Evolutionary conservation across 2,329 filamentous ascomycete genomes (phyloP).

Genomic region (Chalaropsis thielavioides): DNA sequence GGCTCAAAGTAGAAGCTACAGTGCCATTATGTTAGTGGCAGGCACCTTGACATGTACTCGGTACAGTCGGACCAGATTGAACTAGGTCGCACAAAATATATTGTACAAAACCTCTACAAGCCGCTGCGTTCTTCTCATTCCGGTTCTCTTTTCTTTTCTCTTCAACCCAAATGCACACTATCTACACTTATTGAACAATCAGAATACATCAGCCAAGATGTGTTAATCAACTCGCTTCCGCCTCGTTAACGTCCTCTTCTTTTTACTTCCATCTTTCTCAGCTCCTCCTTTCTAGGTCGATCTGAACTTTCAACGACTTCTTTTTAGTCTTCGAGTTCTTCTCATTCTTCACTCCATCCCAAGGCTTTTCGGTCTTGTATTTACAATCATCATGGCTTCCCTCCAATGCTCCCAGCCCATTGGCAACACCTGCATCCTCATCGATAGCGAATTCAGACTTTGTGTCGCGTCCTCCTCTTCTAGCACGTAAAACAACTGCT

Average conservation of each 20-base stretch:
- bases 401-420: slow-evolving; percentile 49
- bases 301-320: slow-evolving; percentile 50
- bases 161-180: slow-evolving; percentile 1
- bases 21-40: not conserved
- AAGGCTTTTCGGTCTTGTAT: slow-evolving; percentile 66
- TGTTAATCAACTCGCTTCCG: slow-evolving; percentile 36
- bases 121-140: not conserved
- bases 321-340: slow-evolving; percentile 31
- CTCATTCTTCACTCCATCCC: slow-evolving; percentile 46
- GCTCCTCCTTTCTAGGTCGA: slow-evolving; percentile 44
- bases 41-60: not conserved
- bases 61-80: not conserved
- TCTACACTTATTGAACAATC: not conserved
- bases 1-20: too few relatives aligned
- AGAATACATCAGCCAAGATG: slow-evolving; percentile 36
- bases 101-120: not conserved
- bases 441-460: slow-evolving; percentile 55
- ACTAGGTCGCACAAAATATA: not conserved
- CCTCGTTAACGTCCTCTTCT: slow-evolving; percentile 2
- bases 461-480: slow-evolving; percentile 53
- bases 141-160: not conserved
- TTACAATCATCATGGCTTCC: slow-evolving; percentile 61
- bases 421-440: slow-evolving; percentile 46
- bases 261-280: slow-evolving; percentile 9
- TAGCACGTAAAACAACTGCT: slow-evolving; percentile 24